Evolutionary conservation across 1,139 yeast genomes (phyloP), one percentile per base, ranked within the genome.

Genomic region (Kurtzmaniella quercitrusa): DNA sequence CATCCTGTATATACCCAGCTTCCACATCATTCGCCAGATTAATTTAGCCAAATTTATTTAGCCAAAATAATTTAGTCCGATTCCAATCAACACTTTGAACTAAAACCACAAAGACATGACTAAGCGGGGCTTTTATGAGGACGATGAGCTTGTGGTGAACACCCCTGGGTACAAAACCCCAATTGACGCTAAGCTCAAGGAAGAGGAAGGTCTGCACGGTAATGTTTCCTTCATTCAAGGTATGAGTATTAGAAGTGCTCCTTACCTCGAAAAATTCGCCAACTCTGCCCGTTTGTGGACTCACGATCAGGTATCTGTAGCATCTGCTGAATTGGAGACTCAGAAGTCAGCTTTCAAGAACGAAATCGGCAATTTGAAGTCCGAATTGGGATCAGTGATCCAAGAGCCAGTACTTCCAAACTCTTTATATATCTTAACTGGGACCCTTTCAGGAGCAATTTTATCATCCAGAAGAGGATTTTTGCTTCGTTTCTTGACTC

Each of bases 401-500:
- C 58, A 59, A 43, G 78, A 73, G 45, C 80, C 81, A 2, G 63
- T 78, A 2, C 69, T 82, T 47, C 87, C 87, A 16, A 67, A 68
- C 44, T 58, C 73, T 40, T 71, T 81, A 41, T 77, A 77, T 52
- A 75, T 81, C 5, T 63, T 81, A 41, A 80, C 86, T 1, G 65
- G 73, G 3, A 62, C 82, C 2, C 70, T 82, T 48, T 57, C 79
- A 1, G 84, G 85, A 10, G 77, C 85, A 3, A 76, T 82, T 47
- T 50, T 78, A 36, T 78, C 69, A 15, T 69, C 72, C 49, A 72
- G 66, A 48, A 67, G 75, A 50, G 55, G 72, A 2, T 59, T 79
- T 5, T 78, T 79, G 1, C 38, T 75, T 11, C 68, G 87, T 50
- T 76, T 79, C 49, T 38, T 72, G 2, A 60, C 78, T 1, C 86